Evolutionary conservation across 176 grass and related monocot species (phyloP), one percentile per base, ranked within the genome.

Genomic region (Melocanna baccifera): DNA sequence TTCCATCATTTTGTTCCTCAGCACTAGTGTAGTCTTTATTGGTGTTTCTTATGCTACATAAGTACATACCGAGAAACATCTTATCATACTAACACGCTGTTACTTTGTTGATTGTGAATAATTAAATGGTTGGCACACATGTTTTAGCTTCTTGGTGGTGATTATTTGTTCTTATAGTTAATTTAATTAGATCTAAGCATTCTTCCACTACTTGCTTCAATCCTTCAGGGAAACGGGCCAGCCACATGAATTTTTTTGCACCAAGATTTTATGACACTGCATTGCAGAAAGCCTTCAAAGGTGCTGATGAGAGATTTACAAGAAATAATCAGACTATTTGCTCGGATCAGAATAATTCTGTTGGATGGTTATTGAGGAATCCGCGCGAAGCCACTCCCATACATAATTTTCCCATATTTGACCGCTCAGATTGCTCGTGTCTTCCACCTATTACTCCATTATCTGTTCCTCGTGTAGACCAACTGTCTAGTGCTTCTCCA

Each of bases 201-300:
- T 34, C 23, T 68, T 68, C 78, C 23, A 36, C 67, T 26, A 37
- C 63, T 53, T 16, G 13, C 50, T 53, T 48, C 30, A 67, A 80
- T 80, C 65, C 62, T 67, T 36, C 45, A 81, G 78, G 78, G 7
- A 81, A 81, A 68, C 78, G 52, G 36, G 46, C 63, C 46, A 68
- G 46, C 46, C 50, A 37, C 22, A 67, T 22, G 67, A 39, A 9
- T 68, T 81, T 80, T 52, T 32, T 68, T 16, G 63, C 78, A 53
- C 46, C 78, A 48, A 81, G 62, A 55, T 81, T 36, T 13, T 68
- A n/a, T 1, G 13, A 25, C 78, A 40, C 30, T 16, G 63, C 68
- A 53, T 47, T 34, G 36, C 30, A 6, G 12, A 67, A 52, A 68
- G 37, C 20, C 30, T 81, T 81, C 63, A 81, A 52, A 68, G 46